These are phyloP conservation scores for Mucor indicus DNA, from an alignment of 371 early-diverging fungal genomes.

Conservation along the genomic window DNA sequence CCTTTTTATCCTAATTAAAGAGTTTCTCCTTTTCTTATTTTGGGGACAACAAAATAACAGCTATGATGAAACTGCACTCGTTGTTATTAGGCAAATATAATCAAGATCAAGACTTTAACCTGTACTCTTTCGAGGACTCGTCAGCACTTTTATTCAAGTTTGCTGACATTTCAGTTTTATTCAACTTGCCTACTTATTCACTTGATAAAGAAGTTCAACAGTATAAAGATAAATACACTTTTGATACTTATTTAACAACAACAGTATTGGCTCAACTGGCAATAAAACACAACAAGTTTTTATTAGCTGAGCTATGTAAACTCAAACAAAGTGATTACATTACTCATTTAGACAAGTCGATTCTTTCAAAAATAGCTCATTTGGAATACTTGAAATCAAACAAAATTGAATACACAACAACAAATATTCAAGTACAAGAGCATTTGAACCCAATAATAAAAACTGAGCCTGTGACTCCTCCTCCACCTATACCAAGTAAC, in stretches of 20 bases:
- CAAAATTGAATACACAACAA: conserved; percentile 3
- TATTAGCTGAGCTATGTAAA: conserved; percentile 34
- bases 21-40: neutral
- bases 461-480: conserved; percentile 35
- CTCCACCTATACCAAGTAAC: conserved; percentile 15
- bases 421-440: neutral
- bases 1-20: neutral
- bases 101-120: conserved; percentile 1
- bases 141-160: conserved; percentile 9
- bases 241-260: conserved; percentile 3
- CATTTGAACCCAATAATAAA: conserved; percentile 11
- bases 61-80: conserved; percentile 8
- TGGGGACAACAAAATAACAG: too few relatives aligned
- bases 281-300: conserved; percentile 14
- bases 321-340: conserved; percentile 29
- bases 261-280: conserved; percentile 8
- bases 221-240: conserved; percentile 1
- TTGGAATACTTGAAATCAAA: conserved; percentile 12
- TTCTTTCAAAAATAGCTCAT: conserved; percentile 21
- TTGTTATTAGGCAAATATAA: conserved; percentile 15
- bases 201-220: neutral
- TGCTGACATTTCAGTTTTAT: conserved; percentile 3
- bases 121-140: conserved; percentile 3
- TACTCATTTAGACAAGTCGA: conserved; percentile 32
- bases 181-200: neutral